These are phyloP conservation scores for Eucalyptus camaldulensis DNA, from an alignment of 345 rosid genomes.

Conservation along the genomic window DNA sequence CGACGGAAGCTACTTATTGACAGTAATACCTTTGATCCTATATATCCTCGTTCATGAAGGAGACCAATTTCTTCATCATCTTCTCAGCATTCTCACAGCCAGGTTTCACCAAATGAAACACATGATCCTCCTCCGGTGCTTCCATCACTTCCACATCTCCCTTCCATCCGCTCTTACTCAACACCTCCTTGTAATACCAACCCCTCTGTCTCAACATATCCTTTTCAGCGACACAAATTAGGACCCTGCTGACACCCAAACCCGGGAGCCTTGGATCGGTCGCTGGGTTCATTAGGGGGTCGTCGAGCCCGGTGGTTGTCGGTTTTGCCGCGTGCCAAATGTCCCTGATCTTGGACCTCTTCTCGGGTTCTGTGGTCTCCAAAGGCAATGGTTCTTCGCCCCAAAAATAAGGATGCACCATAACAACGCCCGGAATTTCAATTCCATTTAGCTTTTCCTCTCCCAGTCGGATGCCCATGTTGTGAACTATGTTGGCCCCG, in stretches of 20 bases:
- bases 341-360: background rate
- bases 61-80: conserved; percentile 5
- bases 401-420: conserved; percentile 24
- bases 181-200: conserved; percentile 1
- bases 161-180: conserved; percentile 9
- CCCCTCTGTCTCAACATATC: conserved; percentile 12
- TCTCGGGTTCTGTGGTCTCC: background rate
- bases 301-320: conserved; percentile 2
- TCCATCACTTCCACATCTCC: conserved; percentile 16
- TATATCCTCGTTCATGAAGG: conserved; percentile 1
- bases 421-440: background rate
- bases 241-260: conserved; percentile 6
- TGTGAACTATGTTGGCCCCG: conserved; percentile 21
- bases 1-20: background rate
- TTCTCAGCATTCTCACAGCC: conserved; percentile 1
- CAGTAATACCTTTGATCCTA: background rate
- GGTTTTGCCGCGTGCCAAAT: conserved; percentile 13
- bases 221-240: conserved; percentile 17
- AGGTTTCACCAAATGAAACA: conserved; percentile 17
- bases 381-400: background rate
- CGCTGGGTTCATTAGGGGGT: conserved; percentile 14
- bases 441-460: background rate
- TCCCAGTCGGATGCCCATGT: background rate
- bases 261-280: conserved; percentile 1
- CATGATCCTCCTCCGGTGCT: conserved; percentile 17